Evolutionary conservation across 2,329 filamentous ascomycete genomes (phyloP), one percentile per base, ranked within the genome.

Genomic region (Taxawa tesnikishii): DNA sequence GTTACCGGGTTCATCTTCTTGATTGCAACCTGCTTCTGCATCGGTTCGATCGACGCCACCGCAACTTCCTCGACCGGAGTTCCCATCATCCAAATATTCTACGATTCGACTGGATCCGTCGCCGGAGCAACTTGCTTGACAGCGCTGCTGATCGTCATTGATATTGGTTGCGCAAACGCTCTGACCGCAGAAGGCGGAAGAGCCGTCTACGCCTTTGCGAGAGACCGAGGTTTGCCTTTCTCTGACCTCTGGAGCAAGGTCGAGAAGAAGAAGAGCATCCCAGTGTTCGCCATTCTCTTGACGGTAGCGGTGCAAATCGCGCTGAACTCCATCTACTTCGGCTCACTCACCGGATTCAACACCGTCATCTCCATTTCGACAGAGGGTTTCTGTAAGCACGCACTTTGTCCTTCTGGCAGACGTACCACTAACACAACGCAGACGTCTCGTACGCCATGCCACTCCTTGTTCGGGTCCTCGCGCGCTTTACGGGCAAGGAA

Each of bases 391-490:
- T 73, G 60, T 63, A 50, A 48, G 60, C 43, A 6, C 6, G 29
- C 5, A 5, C 6, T 3, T 15, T 5, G 4, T 12, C 31, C 23
- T 6, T 10, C 15, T 33, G 15, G 17, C 16, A 14, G 5, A n/a
- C 12, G 10, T 13, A 32, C 11, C 7, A 7, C 8, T 28, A 9
- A 21, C 18, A 17, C 2, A 44, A 12, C 5, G 4, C 12, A 65
- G 62, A 73, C 41, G 53, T 73, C 1, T 73, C 68, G 0, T 73
- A 74, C 42, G 65, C 68, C 8, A 65, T 70, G 51, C 67, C 68
- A 0, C 54, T 74, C 0, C 46, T 68, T 12, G 60, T 61, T 9
- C 63, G 68, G 26, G 54, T 73, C 15, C 51, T 67, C 15, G 60
- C 60, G 6, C 61, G 60, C 37, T 33, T 36, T 24, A 53, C 65